Conservation (phyloP, 1,139 yeast genomes). For the Taiozyma onychis region DNA sequence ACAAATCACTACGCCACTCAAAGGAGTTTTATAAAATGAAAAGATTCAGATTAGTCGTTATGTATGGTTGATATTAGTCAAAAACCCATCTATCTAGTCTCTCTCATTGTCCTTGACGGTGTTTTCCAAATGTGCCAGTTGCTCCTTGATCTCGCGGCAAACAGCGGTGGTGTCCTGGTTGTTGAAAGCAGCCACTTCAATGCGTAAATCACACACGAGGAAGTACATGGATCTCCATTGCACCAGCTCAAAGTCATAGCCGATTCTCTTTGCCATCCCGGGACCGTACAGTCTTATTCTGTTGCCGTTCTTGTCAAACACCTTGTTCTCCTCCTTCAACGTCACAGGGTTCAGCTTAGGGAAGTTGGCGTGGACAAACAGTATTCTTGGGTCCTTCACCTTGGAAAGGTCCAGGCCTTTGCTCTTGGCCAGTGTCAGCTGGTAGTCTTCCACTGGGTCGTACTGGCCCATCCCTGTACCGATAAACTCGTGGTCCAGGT, state of each 20-base stretch:
- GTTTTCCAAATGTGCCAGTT: constrained; percentile 35
- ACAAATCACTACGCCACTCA: background rate
- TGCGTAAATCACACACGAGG: constrained; percentile 47
- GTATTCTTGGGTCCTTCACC: constrained; percentile 33
- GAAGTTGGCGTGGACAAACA: constrained; percentile 62
- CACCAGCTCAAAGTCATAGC: constrained; percentile 54
- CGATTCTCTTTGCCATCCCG: constrained; percentile 44
- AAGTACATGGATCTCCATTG: constrained; percentile 59
- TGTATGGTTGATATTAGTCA: too few relatives aligned
- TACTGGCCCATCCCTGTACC: constrained; percentile 75
- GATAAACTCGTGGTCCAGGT: constrained; percentile 35
- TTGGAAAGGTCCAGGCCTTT: background rate
- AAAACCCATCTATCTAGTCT: constrained; percentile 4
- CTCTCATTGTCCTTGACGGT: constrained; percentile 25
- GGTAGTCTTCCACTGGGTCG: constrained; percentile 58
- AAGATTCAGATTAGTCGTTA: background rate
- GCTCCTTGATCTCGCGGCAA: constrained; percentile 44
- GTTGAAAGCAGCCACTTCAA: constrained; percentile 40
- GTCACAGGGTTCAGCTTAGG: constrained; percentile 60
- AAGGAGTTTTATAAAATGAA: too few relatives aligned
- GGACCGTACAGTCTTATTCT: constrained; percentile 50
- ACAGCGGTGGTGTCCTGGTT: constrained; percentile 39
- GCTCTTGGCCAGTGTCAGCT: constrained; percentile 18
- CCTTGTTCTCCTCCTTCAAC: constrained; percentile 36
- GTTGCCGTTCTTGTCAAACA: constrained; percentile 38